A percentile compares a stretch with the other conserved stretches of the same genome.
Conservation (phyloP, 345 rosid genomes). For the Adansonia digitata region DNA sequence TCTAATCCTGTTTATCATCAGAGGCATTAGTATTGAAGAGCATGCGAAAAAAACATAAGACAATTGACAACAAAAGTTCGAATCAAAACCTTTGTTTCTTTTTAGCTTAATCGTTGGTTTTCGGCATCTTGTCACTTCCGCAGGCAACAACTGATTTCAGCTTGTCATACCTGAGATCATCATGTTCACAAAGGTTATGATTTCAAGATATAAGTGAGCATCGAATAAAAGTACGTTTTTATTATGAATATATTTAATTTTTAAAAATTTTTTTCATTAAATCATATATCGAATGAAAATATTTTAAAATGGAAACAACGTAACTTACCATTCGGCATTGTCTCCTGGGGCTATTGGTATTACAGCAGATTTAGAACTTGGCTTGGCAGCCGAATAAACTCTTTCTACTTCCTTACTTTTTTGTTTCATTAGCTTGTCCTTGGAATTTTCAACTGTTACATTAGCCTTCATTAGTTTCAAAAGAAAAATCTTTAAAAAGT, state of each 20-base stretch:
- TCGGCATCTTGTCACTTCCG: background rate
- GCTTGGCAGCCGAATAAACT: constrained; percentile 10
- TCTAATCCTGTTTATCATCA: too few relatives aligned
- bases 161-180: constrained; percentile 10
- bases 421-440: constrained; percentile 3
- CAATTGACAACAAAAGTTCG: background rate
- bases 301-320: too few relatives aligned
- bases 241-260: too few relatives aligned
- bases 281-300: too few relatives aligned
- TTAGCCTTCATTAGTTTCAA: background rate
- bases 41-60: background rate
- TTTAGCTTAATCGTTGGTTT: background rate
- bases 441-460: constrained; percentile 11
- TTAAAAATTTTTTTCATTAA: too few relatives aligned
- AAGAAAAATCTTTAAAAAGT: background rate
- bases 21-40: too few relatives aligned
- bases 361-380: constrained; percentile 8
- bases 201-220: too few relatives aligned
- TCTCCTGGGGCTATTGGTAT: constrained; percentile 8
- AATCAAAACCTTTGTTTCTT: background rate
- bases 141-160: constrained; percentile 11
- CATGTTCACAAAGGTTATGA: background rate
- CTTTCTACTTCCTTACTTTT: background rate
- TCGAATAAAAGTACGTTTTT: too few relatives aligned
- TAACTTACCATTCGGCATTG: constrained; percentile 16